Conservation (phyloP, 2,329 filamentous ascomycete species). For the Verticillium klebahnii region DNA sequence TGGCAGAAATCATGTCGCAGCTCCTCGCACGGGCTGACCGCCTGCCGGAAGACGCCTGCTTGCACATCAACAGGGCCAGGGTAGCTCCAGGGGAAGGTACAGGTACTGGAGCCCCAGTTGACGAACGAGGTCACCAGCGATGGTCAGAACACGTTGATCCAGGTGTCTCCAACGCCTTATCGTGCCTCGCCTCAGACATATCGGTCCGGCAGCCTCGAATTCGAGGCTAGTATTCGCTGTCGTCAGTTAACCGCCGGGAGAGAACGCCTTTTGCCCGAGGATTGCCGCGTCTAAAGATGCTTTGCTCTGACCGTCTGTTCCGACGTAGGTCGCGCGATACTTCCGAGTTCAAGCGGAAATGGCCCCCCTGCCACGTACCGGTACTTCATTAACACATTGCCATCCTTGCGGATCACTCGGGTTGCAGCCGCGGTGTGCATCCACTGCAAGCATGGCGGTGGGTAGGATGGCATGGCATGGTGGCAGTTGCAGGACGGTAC, state of each 20-base stretch:
- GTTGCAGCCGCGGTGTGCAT: not conserved
- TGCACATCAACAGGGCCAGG: not conserved
- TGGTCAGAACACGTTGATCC: not conserved
- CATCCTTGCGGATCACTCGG: slow-evolving; percentile 2
- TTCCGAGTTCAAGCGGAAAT: not conserved
- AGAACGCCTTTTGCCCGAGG: slow-evolving; percentile 1
- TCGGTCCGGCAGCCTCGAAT: slow-evolving; percentile 15
- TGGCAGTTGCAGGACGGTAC: not conserved
- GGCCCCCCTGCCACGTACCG: not conserved
- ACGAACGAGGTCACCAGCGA: not conserved
- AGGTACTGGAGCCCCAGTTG: not conserved
- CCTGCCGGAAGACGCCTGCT: not conserved
- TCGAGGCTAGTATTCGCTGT: not conserved
- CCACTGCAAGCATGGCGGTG: not conserved
- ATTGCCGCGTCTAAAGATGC: not conserved
- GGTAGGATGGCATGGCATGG: not conserved
- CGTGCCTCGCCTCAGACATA: not conserved
- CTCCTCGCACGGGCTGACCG: not conserved
- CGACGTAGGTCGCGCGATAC: not conserved
- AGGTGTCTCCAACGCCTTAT: not conserved
- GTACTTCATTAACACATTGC: not conserved
- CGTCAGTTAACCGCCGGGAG: too few species aligned
- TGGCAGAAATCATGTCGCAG: not conserved
- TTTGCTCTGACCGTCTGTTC: not conserved
- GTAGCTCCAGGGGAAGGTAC: not conserved